A percentile compares a stretch with the other conserved stretches of the same genome.
Evolutionary conservation across 2,329 filamentous ascomycete genomes (phyloP).

Genomic region (Beauveria caledonica): DNA sequence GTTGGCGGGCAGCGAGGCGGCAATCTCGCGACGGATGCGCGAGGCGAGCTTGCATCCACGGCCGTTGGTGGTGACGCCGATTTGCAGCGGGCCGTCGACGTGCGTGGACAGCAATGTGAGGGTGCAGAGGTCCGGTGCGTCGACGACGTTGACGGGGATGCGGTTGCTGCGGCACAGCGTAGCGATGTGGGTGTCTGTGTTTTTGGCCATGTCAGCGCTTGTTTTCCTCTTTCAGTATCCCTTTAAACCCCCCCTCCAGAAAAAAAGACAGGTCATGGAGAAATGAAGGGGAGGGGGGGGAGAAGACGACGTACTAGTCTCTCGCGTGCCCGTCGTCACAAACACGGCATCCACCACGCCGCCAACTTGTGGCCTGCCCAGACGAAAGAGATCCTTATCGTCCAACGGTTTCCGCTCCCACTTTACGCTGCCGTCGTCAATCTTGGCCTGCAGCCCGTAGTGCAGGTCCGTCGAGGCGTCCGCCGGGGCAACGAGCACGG

Average conservation of each 20-base stretch:
- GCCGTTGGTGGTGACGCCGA: slow-evolving; percentile 92
- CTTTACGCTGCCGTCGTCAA: slow-evolving; percentile 57
- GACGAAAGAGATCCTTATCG: slow-evolving; percentile 60
- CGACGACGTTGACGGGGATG: slow-evolving; percentile 88
- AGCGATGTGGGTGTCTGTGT: slow-evolving; percentile 53
- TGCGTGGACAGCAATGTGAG: slow-evolving; percentile 87
- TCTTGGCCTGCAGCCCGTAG: slow-evolving; percentile 49
- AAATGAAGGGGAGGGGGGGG: too few species aligned
- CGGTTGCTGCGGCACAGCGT: slow-evolving; percentile 66
- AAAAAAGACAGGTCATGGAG: background rate
- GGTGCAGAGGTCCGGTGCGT: slow-evolving; percentile 77
- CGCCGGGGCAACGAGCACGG: slow-evolving; percentile 68
- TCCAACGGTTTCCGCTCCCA: slow-evolving; percentile 61
- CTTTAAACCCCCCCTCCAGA: background rate
- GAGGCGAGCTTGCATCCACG: slow-evolving; percentile 90
- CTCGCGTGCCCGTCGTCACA: slow-evolving; percentile 55
- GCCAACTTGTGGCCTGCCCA: slow-evolving; percentile 75
- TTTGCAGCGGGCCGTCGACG: slow-evolving; percentile 82
- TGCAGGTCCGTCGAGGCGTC: slow-evolving; percentile 43
- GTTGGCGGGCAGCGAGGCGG: slow-evolving; percentile 64
- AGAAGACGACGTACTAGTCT: slow-evolving; percentile 25
- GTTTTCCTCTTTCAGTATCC: too few species aligned
- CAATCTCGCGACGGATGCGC: slow-evolving; percentile 80
- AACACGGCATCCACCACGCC: slow-evolving; percentile 85
- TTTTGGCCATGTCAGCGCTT: background rate